phyloP scores from a whole-genome alignment of 371 early-diverging fungal genomes.

The Rhizopus arrhizus region DNA sequence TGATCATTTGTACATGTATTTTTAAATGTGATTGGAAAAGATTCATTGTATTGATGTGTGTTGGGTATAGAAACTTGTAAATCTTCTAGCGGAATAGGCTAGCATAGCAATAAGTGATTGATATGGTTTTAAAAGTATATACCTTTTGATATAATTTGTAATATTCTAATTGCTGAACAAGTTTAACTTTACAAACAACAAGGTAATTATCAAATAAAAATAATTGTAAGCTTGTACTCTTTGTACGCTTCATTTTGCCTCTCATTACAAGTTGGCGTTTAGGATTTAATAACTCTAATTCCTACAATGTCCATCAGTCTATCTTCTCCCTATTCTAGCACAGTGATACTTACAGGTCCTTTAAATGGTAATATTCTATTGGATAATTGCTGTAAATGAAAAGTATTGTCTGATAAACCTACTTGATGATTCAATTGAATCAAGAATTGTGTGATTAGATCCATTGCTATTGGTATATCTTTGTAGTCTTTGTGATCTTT shows the following conservation, averaged over 20 bases:
- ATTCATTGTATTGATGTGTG: conserved; percentile 19
- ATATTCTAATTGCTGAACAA: conserved; percentile 38
- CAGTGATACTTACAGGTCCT: conserved; percentile 5
- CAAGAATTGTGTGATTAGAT: conserved; percentile 64
- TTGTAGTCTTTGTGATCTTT: conserved; percentile 75
- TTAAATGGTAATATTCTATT: conserved; percentile 27
- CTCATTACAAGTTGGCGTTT: conserved; percentile 77
- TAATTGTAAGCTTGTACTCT: conserved; percentile 67
- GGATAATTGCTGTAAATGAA: conserved; percentile 59
- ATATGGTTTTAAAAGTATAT: not conserved
- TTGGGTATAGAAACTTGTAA: conserved; percentile 55
- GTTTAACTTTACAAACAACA: conserved; percentile 73
- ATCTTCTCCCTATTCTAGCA: not conserved
- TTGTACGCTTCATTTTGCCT: conserved; percentile 75
- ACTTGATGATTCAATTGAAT: conserved; percentile 81
- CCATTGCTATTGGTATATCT: conserved; percentile 65
- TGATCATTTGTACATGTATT: not conserved
- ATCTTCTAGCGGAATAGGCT: conserved; percentile 69
- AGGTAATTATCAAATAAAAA: conserved; percentile 90
- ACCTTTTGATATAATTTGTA: conserved; percentile 50
- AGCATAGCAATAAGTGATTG: not conserved
- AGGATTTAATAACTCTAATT: conserved; percentile 72
- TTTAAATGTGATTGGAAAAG: conserved; percentile 58
- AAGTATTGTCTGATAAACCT: conserved; percentile 83
- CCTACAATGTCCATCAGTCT: conserved; percentile 41